A percentile compares a stretch with the other conserved stretches of the same genome.
Evolutionary conservation across 139 green algal genomes (phyloP).

Genomic region (Micromonas pusilla): DNA sequence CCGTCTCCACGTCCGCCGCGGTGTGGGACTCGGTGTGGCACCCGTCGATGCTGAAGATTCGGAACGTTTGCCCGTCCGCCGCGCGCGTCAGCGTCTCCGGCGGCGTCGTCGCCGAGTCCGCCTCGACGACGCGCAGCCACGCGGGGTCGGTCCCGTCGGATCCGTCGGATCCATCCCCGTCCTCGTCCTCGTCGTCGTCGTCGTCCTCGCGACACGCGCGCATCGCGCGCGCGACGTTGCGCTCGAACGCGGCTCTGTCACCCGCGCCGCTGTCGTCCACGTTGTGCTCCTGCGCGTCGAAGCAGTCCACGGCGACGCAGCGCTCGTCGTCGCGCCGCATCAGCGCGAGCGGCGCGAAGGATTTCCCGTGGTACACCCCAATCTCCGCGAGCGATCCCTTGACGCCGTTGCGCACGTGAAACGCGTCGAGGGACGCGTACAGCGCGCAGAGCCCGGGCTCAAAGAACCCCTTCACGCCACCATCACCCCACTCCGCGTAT

Average conservation of each 20-base stretch:
- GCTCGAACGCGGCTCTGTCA: background rate
- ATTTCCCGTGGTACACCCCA: conserved; percentile 25
- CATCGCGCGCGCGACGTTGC: background rate
- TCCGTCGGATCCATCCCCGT: background rate
- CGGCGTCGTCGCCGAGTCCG: background rate
- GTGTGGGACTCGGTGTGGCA: conserved; percentile 26
- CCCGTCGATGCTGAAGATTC: conserved; percentile 33
- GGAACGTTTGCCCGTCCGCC: background rate
- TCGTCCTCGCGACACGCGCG: background rate
- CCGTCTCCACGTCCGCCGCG: background rate
- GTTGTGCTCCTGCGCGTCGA: conserved; percentile 24
- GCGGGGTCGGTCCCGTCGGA: background rate
- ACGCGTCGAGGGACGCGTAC: background rate
- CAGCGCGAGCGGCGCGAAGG: background rate
- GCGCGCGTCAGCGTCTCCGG: background rate
- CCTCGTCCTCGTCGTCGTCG: background rate
- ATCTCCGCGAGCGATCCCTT: conserved; percentile 4
- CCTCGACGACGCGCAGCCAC: background rate
- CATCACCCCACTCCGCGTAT: background rate
- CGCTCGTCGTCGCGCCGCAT: background rate
- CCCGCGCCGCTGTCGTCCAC: conserved; percentile 8
- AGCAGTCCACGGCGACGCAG: conserved; percentile 24
- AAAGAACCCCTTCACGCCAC: background rate
- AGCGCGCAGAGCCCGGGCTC: background rate
- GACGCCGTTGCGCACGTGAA: background rate